Base-by-base conservation (phyloP, 805 yeast species). In the Cyberlindnera amylophila region DNA sequence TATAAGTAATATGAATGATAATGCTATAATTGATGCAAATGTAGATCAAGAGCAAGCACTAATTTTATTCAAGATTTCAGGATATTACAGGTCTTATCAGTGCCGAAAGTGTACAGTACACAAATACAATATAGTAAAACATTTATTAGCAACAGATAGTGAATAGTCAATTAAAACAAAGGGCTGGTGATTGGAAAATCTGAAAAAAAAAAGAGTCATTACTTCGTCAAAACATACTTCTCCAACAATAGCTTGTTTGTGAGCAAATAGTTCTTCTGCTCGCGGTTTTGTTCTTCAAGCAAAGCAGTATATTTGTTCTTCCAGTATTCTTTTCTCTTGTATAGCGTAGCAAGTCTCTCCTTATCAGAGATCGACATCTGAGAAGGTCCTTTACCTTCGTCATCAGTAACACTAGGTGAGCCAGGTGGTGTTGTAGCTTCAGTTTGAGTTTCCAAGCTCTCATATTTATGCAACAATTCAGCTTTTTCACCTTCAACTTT, bases 251-350 rank as follows among this genome's bases (percentile, higher is more conserved):
- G 15, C 26, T 32, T 29, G 16, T 39, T 33, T 11, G 41, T 44
- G 3, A 46, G 15, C 13, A 27, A 26, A 12, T 34, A 15, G 16
- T 36, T 37, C 23, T 40, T 36, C 30, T 44, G 42, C 17, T 33
- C 49, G 6, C 27, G 17, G 19, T 47, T 42, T 32, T 44, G 43
- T 9, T 45, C 46, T 14, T 48, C 52, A 8, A 50, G 34, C 8
- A 45, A 15, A 9, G n/a, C 21, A 2, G 24, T n/a, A 27, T 47
- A 47, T 14, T 45, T 44, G 29, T 34, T 35, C 38, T 47, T 36
- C 45, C 53, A 21, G 60, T 61, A 27, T 42, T 54, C 46, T 58
- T 56, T 27, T 45, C 52, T 13, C 33, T 41, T 14, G 55, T 32
- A 31, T 42, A 55, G 11, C 17, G 16, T 18, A 28, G 23, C 17